These are phyloP conservation scores for Dactylellina cionopaga DNA, from an alignment of 2,329 filamentous ascomycete genomes.

Conservation along the genomic window DNA sequence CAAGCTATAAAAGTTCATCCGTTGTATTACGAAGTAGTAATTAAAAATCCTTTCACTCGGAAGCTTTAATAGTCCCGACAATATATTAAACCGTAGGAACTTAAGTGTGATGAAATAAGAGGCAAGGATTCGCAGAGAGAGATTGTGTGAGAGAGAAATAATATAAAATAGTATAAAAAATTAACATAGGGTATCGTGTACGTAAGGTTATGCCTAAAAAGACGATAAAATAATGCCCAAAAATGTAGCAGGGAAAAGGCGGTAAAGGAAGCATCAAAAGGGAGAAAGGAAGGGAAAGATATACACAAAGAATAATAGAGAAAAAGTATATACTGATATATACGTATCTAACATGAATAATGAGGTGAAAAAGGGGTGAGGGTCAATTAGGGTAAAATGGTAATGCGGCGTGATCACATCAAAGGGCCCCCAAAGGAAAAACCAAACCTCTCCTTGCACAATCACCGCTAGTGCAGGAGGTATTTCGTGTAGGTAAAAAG, in stretches of 20 bases:
- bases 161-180: slow-evolving; percentile 1
- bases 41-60: no score
- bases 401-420: slow-evolving; percentile 20
- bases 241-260: slow-evolving; percentile 1
- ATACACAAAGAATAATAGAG: slow-evolving; percentile 11
- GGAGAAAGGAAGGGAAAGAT: slow-evolving; percentile 1
- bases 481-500: slow-evolving; percentile 10
- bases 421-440: slow-evolving; percentile 30
- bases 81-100: no score
- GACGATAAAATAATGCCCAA: slow-evolving; percentile 7
- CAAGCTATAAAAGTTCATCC: no score
- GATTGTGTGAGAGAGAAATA: no score
- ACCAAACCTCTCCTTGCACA: not conserved
- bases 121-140: no score
- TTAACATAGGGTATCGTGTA: slow-evolving; percentile 51
- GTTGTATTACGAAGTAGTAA: no score
- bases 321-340: slow-evolving; percentile 17
- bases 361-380: no score
- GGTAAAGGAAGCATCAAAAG: no score
- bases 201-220: slow-evolving; percentile 30
- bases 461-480: not conserved
- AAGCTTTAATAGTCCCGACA: no score
- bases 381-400: slow-evolving; percentile 20
- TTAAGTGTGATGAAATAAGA: no score
- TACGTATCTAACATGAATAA: slow-evolving; percentile 9